Evolutionary conservation across 345 rosid genomes (phyloP).

Genomic region (Eutrema yunnanense): DNA sequence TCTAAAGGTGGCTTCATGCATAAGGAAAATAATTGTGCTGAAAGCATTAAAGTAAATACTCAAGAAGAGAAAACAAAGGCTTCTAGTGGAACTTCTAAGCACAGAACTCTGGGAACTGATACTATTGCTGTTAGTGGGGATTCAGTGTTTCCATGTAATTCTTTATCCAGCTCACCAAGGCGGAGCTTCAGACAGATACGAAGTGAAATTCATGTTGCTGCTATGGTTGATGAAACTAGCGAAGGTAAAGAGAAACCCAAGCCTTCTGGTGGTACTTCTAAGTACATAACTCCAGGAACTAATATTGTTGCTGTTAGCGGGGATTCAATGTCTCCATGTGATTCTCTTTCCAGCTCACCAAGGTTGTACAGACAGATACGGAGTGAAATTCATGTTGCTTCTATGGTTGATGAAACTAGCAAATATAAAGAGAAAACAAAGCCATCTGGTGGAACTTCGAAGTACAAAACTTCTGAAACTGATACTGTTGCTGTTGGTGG

Average conservation of each 20-base stretch:
- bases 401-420: constrained; percentile 9
- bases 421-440: constrained; percentile 1
- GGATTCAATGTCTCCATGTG: constrained; percentile 10
- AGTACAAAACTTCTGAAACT: neutral
- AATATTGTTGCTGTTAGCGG: neutral
- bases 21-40: constrained; percentile 25
- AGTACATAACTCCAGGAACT: constrained; percentile 1
- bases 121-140: constrained; percentile 2
- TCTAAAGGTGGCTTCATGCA: constrained; percentile 24
- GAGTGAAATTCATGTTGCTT: constrained; percentile 12
- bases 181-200: constrained; percentile 5
- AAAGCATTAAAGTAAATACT: neutral
- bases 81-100: neutral
- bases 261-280: constrained; percentile 14
- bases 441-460: constrained; percentile 1
- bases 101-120: constrained; percentile 13
- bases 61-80: constrained; percentile 11
- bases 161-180: constrained; percentile 8
- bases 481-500: neutral
- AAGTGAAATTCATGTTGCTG: constrained; percentile 17
- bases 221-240: neutral
- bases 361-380: neutral
- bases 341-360: constrained; percentile 8
- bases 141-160: constrained; percentile 6
- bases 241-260: neutral